A percentile compares a stretch with the other conserved stretches of the same genome.
Evolutionary conservation across 2,329 filamentous ascomycete genomes (phyloP).

Genomic region (Trichoderma lentiforme): DNA sequence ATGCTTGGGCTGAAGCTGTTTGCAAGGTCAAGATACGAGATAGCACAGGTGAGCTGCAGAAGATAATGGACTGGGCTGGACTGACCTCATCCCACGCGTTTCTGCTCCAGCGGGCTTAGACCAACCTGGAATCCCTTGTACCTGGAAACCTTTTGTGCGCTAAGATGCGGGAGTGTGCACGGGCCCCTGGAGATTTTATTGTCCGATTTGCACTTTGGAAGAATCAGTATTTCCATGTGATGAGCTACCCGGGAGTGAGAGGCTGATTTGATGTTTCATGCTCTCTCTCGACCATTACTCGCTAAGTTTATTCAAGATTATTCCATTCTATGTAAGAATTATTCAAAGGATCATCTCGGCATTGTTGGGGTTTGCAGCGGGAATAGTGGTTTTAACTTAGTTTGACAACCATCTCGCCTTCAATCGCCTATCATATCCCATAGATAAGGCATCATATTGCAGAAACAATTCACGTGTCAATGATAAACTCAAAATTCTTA

Average conservation of each 20-base stretch:
- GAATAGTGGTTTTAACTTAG: neutral
- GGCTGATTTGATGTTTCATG: neutral
- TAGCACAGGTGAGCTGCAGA: neutral
- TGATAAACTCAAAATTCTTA: neutral
- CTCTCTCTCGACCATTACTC: neutral
- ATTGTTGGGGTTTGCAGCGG: neutral
- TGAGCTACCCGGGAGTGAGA: neutral
- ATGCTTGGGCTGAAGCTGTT: neutral
- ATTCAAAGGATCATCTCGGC: neutral
- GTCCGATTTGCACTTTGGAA: slow-evolving; percentile 2
- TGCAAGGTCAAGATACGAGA: neutral
- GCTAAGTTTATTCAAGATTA: neutral
- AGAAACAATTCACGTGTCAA: neutral
- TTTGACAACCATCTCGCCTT: neutral
- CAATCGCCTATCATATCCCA: neutral
- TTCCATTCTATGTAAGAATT: neutral
- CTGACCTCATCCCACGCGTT: slow-evolving; percentile 19
- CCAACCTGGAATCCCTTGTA: slow-evolving; percentile 16
- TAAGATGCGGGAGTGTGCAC: slow-evolving; percentile 18
- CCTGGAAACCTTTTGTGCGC: slow-evolving; percentile 16
- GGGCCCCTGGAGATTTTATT: neutral
- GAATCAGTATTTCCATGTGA: neutral
- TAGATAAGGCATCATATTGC: neutral
- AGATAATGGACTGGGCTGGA: neutral
- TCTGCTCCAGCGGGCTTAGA: slow-evolving; percentile 2